phyloP scores from a whole-genome alignment of 352 stramenopile species.

The Pilasporangium apinafurcum region DNA sequence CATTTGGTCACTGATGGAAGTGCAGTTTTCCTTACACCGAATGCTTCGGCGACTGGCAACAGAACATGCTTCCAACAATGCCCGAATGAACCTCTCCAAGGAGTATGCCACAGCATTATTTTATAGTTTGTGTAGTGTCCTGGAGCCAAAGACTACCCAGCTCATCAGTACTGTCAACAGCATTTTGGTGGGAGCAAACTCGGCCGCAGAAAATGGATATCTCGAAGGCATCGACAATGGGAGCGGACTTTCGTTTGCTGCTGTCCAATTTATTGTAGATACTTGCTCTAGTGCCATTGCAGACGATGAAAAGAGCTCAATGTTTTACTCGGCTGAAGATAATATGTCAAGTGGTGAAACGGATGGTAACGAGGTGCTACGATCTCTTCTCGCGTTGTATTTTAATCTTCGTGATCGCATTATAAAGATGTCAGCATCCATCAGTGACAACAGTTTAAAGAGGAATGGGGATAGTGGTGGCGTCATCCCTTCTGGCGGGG shows the following conservation, averaged over 20 bases:
- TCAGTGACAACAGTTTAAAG: not conserved
- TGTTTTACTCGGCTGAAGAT: not conserved
- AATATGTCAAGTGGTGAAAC: not conserved
- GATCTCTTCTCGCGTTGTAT: conserved; percentile 30
- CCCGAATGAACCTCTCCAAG: conserved; percentile 26
- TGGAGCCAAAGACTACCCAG: conserved; percentile 12
- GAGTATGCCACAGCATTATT: conserved; percentile 20
- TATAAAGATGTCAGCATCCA: not conserved
- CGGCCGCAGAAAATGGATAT: not conserved
- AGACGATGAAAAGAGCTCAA: conserved; percentile 7
- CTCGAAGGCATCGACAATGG: not conserved
- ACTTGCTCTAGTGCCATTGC: conserved; percentile 16
- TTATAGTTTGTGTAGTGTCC: conserved; percentile 24
- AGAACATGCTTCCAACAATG: conserved; percentile 10
- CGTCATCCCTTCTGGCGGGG: not conserved
- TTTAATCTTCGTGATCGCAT: conserved; percentile 18
- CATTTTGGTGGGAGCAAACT: not conserved
- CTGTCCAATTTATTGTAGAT: conserved; percentile 28
- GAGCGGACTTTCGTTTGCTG: conserved; percentile 28
- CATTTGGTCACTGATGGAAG: conserved; percentile 44
- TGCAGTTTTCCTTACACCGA: conserved; percentile 46
- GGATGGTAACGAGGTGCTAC: conserved; percentile 10
- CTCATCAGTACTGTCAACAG: conserved; percentile 3
- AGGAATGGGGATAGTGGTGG: not conserved
- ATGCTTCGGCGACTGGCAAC: conserved; percentile 29